These are phyloP conservation scores for Musa troglodytarum DNA, from an alignment of 176 grass and related monocot species.

Conservation along the genomic window DNA sequence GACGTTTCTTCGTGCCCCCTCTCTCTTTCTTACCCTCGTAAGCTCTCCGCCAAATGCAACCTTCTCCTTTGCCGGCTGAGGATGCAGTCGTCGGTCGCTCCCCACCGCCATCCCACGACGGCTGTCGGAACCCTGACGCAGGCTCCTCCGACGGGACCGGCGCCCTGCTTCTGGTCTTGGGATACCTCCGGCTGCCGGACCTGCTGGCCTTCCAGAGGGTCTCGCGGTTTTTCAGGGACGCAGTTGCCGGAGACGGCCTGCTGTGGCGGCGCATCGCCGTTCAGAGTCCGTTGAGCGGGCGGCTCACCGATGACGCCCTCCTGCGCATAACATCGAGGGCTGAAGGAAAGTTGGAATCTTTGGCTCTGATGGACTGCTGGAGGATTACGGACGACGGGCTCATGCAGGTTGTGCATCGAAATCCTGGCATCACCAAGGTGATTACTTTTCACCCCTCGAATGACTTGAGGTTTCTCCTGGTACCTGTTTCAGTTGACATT, in stretches of 20 bases:
- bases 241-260: conserved; percentile 39
- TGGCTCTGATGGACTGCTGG: conserved; percentile 49
- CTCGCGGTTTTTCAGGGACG: conserved; percentile 29
- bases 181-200: conserved; percentile 43
- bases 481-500: conserved; percentile 1
- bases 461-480: not conserved
- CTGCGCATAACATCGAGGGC: conserved; percentile 29
- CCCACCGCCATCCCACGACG: not conserved
- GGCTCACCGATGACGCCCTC: conserved; percentile 31
- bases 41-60: not conserved
- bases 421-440: conserved; percentile 66
- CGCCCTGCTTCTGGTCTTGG: conserved; percentile 50
- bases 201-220: conserved; percentile 50
- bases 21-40: not conserved
- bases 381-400: conserved; percentile 55
- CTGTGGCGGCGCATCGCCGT: conserved; percentile 43
- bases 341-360: conserved; percentile 38
- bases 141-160: not conserved
- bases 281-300: conserved; percentile 23
- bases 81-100: not conserved
- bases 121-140: not conserved
- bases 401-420: conserved; percentile 35
- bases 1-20: too few relatives aligned
- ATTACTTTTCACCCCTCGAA: not conserved
- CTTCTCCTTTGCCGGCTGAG: not conserved